These are phyloP conservation scores for Kuraishia cidri DNA, from an alignment of 805 yeast species.

Conservation along the genomic window DNA sequence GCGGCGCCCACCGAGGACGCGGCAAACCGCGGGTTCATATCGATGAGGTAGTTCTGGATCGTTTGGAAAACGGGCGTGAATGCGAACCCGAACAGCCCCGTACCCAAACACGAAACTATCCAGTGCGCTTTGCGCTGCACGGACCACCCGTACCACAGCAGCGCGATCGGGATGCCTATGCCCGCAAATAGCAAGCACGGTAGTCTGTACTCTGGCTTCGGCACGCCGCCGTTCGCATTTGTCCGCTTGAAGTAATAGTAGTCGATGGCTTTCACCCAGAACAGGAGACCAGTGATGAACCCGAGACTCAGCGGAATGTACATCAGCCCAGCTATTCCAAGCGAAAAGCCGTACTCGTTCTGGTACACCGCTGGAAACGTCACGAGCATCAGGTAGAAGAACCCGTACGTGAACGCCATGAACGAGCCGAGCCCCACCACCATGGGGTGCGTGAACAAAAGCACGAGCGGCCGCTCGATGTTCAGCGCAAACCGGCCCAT, in stretches of 20 bases:
- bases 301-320: constrained; percentile 51
- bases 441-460: constrained; percentile 53
- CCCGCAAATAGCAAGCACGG: constrained; percentile 43
- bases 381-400: constrained; percentile 53
- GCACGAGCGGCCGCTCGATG: constrained; percentile 43
- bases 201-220: constrained; percentile 54
- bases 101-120: constrained; percentile 58
- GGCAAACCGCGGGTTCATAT: constrained; percentile 58
- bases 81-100: constrained; percentile 49
- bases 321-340: constrained; percentile 49
- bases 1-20: constrained; percentile 66
- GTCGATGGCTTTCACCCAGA: constrained; percentile 39
- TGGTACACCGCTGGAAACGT: constrained; percentile 49
- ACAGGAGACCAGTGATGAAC: constrained; percentile 33
- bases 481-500: constrained; percentile 27
- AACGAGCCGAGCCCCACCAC: constrained; percentile 52
- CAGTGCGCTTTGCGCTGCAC: constrained; percentile 46
- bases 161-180: constrained; percentile 45
- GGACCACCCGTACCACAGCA: constrained; percentile 70
- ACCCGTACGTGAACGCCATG: constrained; percentile 61
- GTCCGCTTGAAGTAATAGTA: constrained; percentile 25
- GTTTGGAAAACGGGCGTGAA: constrained; percentile 58
- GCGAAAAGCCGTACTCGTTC: constrained; percentile 32
- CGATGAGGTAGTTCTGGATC: constrained; percentile 59
- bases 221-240: constrained; percentile 36